Percentiles rank a stretch among this genome's conserved stretches.
phyloP scores from a whole-genome alignment of 331 rosid species.

The Stylosanthes scabra region DNA sequence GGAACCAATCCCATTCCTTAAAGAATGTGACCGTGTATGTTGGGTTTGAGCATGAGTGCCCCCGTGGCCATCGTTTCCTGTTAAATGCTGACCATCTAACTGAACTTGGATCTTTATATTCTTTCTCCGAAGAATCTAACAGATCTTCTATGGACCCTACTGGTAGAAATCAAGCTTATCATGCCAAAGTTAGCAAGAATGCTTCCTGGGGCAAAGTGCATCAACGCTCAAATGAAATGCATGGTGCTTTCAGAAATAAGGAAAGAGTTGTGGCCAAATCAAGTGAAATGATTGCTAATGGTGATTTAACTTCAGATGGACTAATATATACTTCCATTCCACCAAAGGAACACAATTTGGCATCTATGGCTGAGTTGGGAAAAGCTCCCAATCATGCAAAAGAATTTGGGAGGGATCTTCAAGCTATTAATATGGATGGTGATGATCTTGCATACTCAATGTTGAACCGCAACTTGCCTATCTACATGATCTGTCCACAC shows the following conservation, averaged over 20 bases:
- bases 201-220: constrained; percentile 60
- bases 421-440: constrained; percentile 55
- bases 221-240: constrained; percentile 54
- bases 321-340: constrained; percentile 42
- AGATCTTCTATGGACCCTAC: constrained; percentile 47
- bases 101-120: constrained; percentile 69
- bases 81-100: constrained; percentile 75
- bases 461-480: constrained; percentile 78
- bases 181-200: constrained; percentile 56
- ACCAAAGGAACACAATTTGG: constrained; percentile 52
- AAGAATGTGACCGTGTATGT: constrained; percentile 63
- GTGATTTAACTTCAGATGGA: constrained; percentile 48
- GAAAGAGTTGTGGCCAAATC: constrained; percentile 59
- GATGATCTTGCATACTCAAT: constrained; percentile 69
- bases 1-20: constrained; percentile 48
- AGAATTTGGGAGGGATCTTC: constrained; percentile 61
- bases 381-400: constrained; percentile 47
- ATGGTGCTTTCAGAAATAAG: constrained; percentile 50
- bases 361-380: constrained; percentile 44
- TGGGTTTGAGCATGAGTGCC: constrained; percentile 97
- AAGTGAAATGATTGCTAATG: constrained; percentile 55
- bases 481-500: constrained; percentile 91
- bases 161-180: constrained; percentile 46
- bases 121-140: constrained; percentile 65
- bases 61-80: constrained; percentile 92